A percentile compares a stretch with the other conserved stretches of the same genome.
Evolutionary conservation across 257 asterid species (phyloP).

Genomic region (Nicotiana sylvestris): DNA sequence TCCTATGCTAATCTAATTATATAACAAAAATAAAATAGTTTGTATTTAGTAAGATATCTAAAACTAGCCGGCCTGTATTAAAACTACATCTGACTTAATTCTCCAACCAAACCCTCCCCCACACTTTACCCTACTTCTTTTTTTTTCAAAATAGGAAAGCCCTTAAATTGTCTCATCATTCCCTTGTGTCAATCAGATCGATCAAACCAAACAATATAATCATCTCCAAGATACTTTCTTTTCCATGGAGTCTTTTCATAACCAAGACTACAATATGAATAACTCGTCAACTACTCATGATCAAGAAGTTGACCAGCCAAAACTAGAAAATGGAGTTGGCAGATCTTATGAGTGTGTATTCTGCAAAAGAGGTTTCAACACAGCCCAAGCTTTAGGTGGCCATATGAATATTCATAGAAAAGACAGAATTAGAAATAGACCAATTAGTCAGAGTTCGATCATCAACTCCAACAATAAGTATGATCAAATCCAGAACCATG

Average conservation of each 20-base stretch:
- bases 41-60: background rate
- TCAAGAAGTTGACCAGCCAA: conserved; percentile 17
- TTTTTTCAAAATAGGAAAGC: background rate
- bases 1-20: background rate
- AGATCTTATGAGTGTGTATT: conserved; percentile 70
- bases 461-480: too few relatives aligned
- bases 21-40: background rate
- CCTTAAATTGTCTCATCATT: background rate
- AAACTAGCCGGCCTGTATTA: background rate
- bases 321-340: conserved; percentile 41
- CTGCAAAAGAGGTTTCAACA: conserved; percentile 80
- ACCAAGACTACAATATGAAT: conserved; percentile 21
- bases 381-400: conserved; percentile 88
- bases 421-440: conserved; percentile 39
- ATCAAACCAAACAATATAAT: background rate
- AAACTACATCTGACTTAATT: background rate
- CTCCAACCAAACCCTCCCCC: background rate
- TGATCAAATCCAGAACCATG: background rate
- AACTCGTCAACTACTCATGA: conserved; percentile 15
- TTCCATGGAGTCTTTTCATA: conserved; percentile 25
- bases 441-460: background rate
- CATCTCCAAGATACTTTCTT: background rate
- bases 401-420: conserved; percentile 87
- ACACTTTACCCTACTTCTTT: background rate
- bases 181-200: background rate